A percentile compares a stretch with the other conserved stretches of the same genome.
These are phyloP conservation scores for Nidularia pulvinata DNA, from an alignment of 768 basidiomycete species.

Conservation along the genomic window DNA sequence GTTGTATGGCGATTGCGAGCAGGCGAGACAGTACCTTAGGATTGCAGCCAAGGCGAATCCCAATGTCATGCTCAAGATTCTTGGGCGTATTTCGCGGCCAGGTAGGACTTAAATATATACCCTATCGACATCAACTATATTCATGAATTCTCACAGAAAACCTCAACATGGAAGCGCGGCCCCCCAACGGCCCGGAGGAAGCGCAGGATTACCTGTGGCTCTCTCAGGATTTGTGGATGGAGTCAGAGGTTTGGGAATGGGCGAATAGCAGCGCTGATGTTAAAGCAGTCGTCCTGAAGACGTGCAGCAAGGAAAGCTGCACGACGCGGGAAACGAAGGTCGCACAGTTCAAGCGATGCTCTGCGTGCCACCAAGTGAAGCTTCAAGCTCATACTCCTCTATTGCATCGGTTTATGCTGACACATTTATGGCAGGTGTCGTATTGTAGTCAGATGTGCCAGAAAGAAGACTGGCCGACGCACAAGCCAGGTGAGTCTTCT, in stretches of 20 bases:
- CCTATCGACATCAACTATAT: background rate
- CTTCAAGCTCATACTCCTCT: background rate
- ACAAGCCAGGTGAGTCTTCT: constrained; percentile 7
- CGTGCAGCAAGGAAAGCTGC: constrained; percentile 28
- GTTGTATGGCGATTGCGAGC: constrained; percentile 33
- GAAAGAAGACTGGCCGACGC: constrained; percentile 8
- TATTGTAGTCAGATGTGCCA: constrained; percentile 11
- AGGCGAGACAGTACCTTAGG: constrained; percentile 35
- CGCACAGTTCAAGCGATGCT: constrained; percentile 38
- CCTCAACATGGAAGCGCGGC: constrained; percentile 22
- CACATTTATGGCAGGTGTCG: constrained; percentile 3
- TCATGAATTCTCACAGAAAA: constrained; percentile 21
- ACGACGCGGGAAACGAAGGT: constrained; percentile 22
- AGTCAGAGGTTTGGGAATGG: constrained; percentile 41
- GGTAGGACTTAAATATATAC: constrained; percentile 18
- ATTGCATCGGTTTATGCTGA: background rate
- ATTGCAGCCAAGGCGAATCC: constrained; percentile 30
- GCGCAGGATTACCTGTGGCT: constrained; percentile 47
- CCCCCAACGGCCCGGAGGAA: constrained; percentile 34
- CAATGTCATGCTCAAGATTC: constrained; percentile 32
- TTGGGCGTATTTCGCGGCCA: constrained; percentile 31
- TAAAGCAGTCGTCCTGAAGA: constrained; percentile 25
- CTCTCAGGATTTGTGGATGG: constrained; percentile 42
- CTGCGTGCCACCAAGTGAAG: constrained; percentile 26
- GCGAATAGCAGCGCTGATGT: constrained; percentile 29